Evolutionary conservation across 192 early-diverging fungal species (phyloP), one percentile per base, ranked within the genome.

Genomic region (Coemansia sp.): DNA sequence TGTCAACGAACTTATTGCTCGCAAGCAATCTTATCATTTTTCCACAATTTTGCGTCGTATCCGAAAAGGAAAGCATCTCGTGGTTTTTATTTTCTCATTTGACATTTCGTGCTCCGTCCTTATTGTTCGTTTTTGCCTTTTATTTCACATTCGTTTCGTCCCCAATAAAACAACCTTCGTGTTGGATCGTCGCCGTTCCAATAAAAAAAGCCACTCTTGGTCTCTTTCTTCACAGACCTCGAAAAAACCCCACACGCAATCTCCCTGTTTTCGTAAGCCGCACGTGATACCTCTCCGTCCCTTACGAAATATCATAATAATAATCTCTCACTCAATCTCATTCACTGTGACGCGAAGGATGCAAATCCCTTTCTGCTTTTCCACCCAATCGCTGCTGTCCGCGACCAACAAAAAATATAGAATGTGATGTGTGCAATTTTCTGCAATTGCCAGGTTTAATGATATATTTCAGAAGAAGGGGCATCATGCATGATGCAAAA

Each of bases 31-130:
- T 57, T 31, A 34, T 57, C 25, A 1, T 10, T 57, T 34, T 33
- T 29, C 25, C 30, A 26, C 30, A 29, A 29, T 31, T 57, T 51
- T 4, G 55, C 7, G 31, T 57, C 55, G 18, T 57, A 57, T 57
- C 55, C 55, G 55, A 31, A 57, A 57, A 57, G 13, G 26, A 23
- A 52, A 31, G 55, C n/a, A n/a, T 53, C 51, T 53, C 51, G 51
- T 53, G 51, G 51, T 53, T 53, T 28, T 28, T 16, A 9, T 30
- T 53, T 30, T 53, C n/a, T 18, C 43, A 10, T 7, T 51, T 51
- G 48, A 26, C 25, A 57, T 57, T 57, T 57, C 55, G 55, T 34
- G 31, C 55, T 57, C 55, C 55, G 55, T 57, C 55, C 23, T 23
- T 25, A 51, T 51, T 51, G 48, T 51, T 26, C 48, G 21, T 15